These are phyloP conservation scores for Sarcomyxa edulis DNA, from an alignment of 768 basidiomycete species.

Conservation along the genomic window DNA sequence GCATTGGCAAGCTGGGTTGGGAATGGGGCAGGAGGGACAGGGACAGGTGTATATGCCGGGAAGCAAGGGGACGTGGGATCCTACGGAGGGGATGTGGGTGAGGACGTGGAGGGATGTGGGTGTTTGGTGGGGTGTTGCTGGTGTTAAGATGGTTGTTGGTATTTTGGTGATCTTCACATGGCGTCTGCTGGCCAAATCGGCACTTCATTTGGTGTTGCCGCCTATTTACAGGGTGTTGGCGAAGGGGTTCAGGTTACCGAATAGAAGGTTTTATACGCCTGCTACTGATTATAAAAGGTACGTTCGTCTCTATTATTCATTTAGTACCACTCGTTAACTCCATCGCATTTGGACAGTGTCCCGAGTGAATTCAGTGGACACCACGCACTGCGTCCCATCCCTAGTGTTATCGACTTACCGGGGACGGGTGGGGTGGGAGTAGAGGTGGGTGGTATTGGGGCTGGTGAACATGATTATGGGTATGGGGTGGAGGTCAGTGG, in stretches of 20 bases:
- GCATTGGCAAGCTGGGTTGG: no score
- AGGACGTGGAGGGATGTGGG: constrained; percentile 32
- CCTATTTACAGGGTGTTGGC: constrained; percentile 78
- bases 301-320: no score
- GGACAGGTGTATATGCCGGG: constrained; percentile 49
- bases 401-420: constrained; percentile 81
- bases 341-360: no score
- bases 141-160: constrained; percentile 49
- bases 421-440: constrained; percentile 36
- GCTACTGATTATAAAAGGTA: constrained; percentile 86
- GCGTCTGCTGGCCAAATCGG: constrained; percentile 82
- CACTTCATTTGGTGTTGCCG: constrained; percentile 70
- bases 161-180: constrained; percentile 78
- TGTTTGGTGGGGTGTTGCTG: constrained; percentile 43
- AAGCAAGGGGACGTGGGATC: constrained; percentile 35
- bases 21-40: constrained; percentile 12
- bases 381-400: constrained; percentile 63
- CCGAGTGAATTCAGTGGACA: constrained; percentile 46
- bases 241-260: constrained; percentile 65
- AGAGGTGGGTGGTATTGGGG: constrained; percentile 37
- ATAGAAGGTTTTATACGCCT: constrained; percentile 84
- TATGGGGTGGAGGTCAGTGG: constrained; percentile 27
- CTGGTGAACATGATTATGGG: no score
- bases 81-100: constrained; percentile 23
- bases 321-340: no score